phyloP scores from a whole-genome alignment of 2,329 filamentous ascomycete genomes.

The Cercospora sp. region DNA sequence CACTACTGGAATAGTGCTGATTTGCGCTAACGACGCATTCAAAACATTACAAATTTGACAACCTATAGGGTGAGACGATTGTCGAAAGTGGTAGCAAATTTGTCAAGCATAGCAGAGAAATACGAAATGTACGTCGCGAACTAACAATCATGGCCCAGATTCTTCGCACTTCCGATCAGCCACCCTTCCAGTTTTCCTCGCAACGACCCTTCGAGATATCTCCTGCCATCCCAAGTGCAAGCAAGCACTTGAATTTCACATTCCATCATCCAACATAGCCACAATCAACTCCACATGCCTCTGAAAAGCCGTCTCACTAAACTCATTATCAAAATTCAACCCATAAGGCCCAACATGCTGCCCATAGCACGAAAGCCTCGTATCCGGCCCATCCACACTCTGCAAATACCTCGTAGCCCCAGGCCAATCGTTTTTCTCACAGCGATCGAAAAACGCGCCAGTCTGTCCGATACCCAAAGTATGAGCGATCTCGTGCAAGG shows the following conservation, averaged over 20 bases:
- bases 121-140: background rate
- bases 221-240: too few relatives aligned
- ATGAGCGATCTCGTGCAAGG: slow-evolving; percentile 17
- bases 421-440: slow-evolving; percentile 16
- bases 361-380: slow-evolving; percentile 15
- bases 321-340: slow-evolving; percentile 23
- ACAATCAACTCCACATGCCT: slow-evolving; percentile 3
- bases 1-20: background rate
- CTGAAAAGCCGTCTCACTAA: slow-evolving; percentile 2
- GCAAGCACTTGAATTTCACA: background rate
- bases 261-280: background rate
- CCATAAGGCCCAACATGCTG: slow-evolving; percentile 23
- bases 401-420: slow-evolving; percentile 13
- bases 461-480: slow-evolving; percentile 6
- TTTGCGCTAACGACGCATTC: background rate
- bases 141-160: background rate
- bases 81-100: background rate
- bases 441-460: slow-evolving; percentile 11
- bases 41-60: background rate
- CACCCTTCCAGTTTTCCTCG: too few relatives aligned
- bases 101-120: background rate
- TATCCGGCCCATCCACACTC: slow-evolving; percentile 14
- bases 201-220: too few relatives aligned
- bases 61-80: too few relatives aligned
- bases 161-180: background rate